Base-by-base conservation (phyloP, 164 flowering plant genomes). In the Kingdonia uniflora region DNA sequence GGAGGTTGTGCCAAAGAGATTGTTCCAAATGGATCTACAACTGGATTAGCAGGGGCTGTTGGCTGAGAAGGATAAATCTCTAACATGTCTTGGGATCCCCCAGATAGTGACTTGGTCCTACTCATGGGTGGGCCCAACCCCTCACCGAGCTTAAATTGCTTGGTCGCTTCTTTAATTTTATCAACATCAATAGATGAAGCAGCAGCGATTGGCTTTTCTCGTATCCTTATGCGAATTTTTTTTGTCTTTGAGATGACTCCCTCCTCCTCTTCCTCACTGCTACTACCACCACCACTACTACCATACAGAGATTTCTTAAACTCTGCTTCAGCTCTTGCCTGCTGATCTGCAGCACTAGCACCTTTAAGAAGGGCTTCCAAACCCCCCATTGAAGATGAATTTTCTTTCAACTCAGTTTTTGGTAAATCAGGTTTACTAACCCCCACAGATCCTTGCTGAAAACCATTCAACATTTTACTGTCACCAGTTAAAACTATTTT, bases 101-200 rank as follows among this genome's bases (percentile, higher is more conserved):
- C 76, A 54, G 80, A 69, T 54, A 73, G 59, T 54, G 97, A 89
- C 66, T 70, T 86, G 39, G 90, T 74, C 66, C 96, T 77, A 58
- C 76, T 65, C 62, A 76, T 66, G 5, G 92, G 81, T 43, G 74
- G 82, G 42, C 80, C 86, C 63, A 86, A 62, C 11, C 85, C 83
- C 49, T 85, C 90, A 57, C 87, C 85, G 67, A 86, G 87, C 64
- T 81, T 88, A 54, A 88, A 76, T 66, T 80, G 85, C 70, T 67
- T 82, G 7, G 99, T 87, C 29, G 97, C 99, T 72, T 94, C 99
- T 68, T 89, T 94, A 19, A 94, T 84, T 71, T 89, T 94, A 65
- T 89, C 71, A 35, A 94, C 86, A 76, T 94, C 99, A 37, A 94
- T 96, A 4, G 35, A 29, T 6, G 87, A 65, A 33, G 95, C 14